Percentiles rank a stretch among this genome's conserved stretches.
Evolutionary conservation across 306 rosid species (phyloP).

Genomic region (Cucumis cinereus): DNA sequence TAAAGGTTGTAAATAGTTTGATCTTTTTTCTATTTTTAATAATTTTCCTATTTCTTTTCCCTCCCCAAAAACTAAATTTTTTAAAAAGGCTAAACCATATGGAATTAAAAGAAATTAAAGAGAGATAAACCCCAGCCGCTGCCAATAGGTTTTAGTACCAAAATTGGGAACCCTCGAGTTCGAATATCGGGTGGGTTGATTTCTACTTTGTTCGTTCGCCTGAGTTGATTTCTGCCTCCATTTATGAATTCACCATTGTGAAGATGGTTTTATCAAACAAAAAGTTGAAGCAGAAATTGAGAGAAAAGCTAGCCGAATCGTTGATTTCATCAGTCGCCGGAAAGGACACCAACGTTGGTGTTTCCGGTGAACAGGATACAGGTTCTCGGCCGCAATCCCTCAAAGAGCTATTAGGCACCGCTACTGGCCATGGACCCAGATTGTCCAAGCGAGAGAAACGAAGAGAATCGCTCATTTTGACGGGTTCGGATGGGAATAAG

Average conservation of each 20-base stretch:
- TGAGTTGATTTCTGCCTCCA: neutral
- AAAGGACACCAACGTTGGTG: conserved; percentile 1
- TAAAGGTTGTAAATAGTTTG: too few relatives aligned
- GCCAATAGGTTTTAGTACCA: neutral
- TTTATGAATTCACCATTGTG: neutral
- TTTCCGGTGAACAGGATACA: conserved; percentile 14
- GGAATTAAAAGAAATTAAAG: neutral
- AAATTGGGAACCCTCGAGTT: neutral
- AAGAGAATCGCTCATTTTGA: conserved; percentile 28
- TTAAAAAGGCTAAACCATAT: too few relatives aligned
- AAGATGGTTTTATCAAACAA: conserved; percentile 85
- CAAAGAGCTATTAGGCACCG: conserved; percentile 32
- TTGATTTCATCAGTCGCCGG: conserved; percentile 15
- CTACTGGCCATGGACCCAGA: conserved; percentile 24
- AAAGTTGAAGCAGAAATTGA: conserved; percentile 63
- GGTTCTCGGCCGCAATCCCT: conserved; percentile 18
- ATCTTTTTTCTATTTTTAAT: too few relatives aligned
- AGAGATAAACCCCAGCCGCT: neutral
- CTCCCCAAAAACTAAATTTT: too few relatives aligned
- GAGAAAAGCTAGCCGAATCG: conserved; percentile 31
- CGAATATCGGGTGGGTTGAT: neutral
- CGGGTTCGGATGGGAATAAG: conserved; percentile 10
- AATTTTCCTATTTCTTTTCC: too few relatives aligned
- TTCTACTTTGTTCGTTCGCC: neutral
- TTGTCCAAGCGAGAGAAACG: conserved; percentile 74